Base-by-base conservation (phyloP, 179 eudicot genomes). In the Carnegiea gigantea region DNA sequence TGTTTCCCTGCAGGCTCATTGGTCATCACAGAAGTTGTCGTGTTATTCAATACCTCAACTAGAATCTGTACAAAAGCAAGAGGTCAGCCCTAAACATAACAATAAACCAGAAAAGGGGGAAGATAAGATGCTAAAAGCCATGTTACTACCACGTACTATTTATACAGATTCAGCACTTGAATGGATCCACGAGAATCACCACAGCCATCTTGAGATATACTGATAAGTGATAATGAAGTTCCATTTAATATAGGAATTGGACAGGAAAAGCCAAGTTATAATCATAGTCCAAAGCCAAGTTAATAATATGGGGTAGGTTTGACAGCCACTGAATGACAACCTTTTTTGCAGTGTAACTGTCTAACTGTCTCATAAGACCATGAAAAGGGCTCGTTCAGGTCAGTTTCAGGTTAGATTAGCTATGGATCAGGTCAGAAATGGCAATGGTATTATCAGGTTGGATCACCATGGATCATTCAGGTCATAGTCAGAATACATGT, bases 1-100 rank as follows among this genome's bases (percentile, higher is more conserved):
- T 90, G 92, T 83, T 93, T 92, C 82, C 82, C 87, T 23, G 85
- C 77, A 70, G 90, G 82, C 70, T 91, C 98, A 86, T 87, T 92
- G 79, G 86, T 91, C 53, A 82, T 86, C 80, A 74, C 85, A 86
- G 86, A 78, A 78, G 81, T 86, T 60, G 81, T 53, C 75, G 20
- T 76, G 85, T 80, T 83, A 76, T 83, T 84, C 30, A 86, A 76
- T 26, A 92, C 93, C 91, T 96, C 99, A 73, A 96, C 98, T 82
- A 96, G 90, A 86, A 96, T 92, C 99, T 96, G 90, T 77, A 79
- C 79, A 53, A 80, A 54, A 36, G 13, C 40, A 78, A 46, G 28
- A 67, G 51, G 60, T 54, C 65, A 57, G 75, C 76, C 48, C 13
- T n/a, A 15, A 14, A 36, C 46, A 36, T 30, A 36, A 70, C 2